A percentile compares a stretch with the other conserved stretches of the same genome.
Conservation (phyloP, 169 alveolate genomes). For the Cryptosporidium bovis region DNA sequence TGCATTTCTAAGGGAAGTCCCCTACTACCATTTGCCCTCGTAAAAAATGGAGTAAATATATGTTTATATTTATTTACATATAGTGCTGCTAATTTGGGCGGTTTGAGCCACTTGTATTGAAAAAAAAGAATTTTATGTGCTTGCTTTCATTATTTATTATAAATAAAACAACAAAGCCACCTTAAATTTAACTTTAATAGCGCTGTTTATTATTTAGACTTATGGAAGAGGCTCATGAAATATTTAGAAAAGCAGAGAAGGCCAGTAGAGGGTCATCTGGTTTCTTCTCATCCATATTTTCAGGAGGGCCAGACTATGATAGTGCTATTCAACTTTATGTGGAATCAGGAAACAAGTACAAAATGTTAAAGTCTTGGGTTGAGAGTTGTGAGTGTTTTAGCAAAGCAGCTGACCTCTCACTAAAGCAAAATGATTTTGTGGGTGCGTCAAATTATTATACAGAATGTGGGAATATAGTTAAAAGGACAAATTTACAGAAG, state of each 20-base stretch:
- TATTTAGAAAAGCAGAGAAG: constrained; percentile 76
- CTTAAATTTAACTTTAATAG: no score
- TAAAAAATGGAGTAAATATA: background rate
- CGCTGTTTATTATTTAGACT: background rate
- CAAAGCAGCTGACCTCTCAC: constrained; percentile 63
- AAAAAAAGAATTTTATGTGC: no score
- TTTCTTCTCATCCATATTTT: constrained; percentile 71
- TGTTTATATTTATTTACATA: background rate
- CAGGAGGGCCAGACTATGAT: constrained; percentile 79
- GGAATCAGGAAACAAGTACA: constrained; percentile 82
- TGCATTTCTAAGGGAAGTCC: constrained; percentile 21
- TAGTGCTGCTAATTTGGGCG: background rate
- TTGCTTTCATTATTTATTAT: no score
- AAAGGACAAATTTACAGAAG: constrained; percentile 26
- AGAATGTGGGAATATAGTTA: constrained; percentile 66
- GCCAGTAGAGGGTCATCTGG: constrained; percentile 77
- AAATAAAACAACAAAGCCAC: background rate
- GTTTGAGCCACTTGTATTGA: background rate
- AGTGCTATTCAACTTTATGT: constrained; percentile 80
- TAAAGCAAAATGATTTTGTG: constrained; percentile 42
- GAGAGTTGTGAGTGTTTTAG: constrained; percentile 49
- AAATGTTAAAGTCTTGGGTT: constrained; percentile 77
- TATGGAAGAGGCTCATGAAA: constrained; percentile 69
- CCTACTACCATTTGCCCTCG: background rate
- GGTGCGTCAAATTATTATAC: constrained; percentile 62